These are phyloP conservation scores for Crepidotus variabilis DNA, from an alignment of 768 basidiomycete species.

Conservation along the genomic window DNA sequence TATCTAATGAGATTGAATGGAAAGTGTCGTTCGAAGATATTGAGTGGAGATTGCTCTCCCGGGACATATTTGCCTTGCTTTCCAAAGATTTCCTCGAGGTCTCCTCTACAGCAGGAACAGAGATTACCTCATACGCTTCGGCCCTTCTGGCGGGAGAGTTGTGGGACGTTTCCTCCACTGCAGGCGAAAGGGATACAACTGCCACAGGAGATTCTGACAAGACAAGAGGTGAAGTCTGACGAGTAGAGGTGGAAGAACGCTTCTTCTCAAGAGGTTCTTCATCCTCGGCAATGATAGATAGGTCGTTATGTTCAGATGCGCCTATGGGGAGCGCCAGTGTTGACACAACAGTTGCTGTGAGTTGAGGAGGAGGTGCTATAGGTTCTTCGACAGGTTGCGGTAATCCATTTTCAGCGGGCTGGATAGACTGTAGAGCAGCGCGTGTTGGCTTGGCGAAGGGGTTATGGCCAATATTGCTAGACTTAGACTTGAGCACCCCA, in stretches of 20 bases:
- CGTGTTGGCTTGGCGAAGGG: constrained; percentile 2
- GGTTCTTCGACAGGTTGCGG: not conserved
- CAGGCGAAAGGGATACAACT: not conserved
- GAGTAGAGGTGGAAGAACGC: constrained; percentile 17
- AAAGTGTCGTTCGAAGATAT: constrained; percentile 32
- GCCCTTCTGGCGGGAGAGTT: not conserved
- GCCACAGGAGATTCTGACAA: not conserved
- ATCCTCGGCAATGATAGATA: constrained; percentile 72
- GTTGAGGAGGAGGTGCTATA: not conserved
- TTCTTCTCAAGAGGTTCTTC: constrained; percentile 54
- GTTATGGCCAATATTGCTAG: not conserved
- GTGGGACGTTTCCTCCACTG: not conserved
- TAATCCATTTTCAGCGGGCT: constrained; percentile 1
- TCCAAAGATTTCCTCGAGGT: not conserved
- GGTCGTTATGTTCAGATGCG: constrained; percentile 34
- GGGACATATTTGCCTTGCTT: constrained; percentile 3
- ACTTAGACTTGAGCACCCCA: not conserved
- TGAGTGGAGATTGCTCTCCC: constrained; percentile 11
- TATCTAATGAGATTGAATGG: constrained; percentile 35
- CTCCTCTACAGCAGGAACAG: too few relatives aligned
- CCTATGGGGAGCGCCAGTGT: not conserved
- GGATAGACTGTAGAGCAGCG: constrained; percentile 11
- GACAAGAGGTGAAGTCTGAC: not conserved
- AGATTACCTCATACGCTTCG: too few relatives aligned
- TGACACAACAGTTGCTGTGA: not conserved